phyloP scores from a whole-genome alignment of 2,329 filamentous ascomycete genomes.

The Monosporascus sp. region DNA sequence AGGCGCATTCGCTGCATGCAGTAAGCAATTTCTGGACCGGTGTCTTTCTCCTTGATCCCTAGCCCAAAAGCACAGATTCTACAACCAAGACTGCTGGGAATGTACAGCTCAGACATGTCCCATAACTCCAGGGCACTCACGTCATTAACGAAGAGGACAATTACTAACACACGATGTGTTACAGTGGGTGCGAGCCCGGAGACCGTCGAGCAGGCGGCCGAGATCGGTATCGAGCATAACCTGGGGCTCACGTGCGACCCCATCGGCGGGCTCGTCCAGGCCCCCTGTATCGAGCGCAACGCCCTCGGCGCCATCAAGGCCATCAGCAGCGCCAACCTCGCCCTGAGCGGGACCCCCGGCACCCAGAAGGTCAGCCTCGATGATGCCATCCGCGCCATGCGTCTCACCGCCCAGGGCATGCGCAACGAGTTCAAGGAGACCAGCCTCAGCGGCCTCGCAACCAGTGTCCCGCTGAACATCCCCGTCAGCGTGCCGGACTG shows the following conservation, averaged over 20 bases:
- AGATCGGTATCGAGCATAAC: conserved; percentile 50
- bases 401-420: conserved; percentile 46
- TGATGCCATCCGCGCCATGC: conserved; percentile 46
- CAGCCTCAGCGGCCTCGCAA: conserved; percentile 44
- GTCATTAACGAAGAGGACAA: no score
- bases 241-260: conserved; percentile 46
- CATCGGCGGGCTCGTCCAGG: conserved; percentile 45
- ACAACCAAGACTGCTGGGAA: no score
- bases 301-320: conserved; percentile 46
- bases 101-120: no score
- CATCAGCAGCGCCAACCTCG: conserved; percentile 45
- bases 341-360: conserved; percentile 38
- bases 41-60: no score
- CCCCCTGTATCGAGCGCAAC: conserved; percentile 47
- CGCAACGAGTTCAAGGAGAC: conserved; percentile 50
- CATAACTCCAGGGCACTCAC: no score
- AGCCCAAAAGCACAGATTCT: no score
- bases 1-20: conserved; percentile 45
- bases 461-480: conserved; percentile 44
- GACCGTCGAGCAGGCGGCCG: conserved; percentile 45
- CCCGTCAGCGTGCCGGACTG: conserved; percentile 49
- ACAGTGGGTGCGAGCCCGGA: conserved; percentile 42
- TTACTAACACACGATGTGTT: no score
- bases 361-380: conserved; percentile 45
- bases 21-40: no score